phyloP scores from a whole-genome alignment of 2,329 filamentous ascomycete genomes.

The Curvularia sp. region DNA sequence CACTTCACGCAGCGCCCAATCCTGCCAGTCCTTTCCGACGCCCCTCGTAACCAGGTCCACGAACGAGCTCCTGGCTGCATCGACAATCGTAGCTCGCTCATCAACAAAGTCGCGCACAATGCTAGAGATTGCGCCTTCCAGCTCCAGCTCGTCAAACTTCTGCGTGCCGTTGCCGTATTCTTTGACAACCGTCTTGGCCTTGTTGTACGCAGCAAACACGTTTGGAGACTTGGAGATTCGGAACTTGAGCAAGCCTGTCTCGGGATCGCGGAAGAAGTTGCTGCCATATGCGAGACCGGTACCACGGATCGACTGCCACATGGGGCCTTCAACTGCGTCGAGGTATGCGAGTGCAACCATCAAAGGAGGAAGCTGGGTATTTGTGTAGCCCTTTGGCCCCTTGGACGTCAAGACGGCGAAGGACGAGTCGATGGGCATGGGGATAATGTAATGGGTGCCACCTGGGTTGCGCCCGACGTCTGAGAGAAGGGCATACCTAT shows the following conservation, averaged over 20 bases:
- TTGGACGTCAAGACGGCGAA: slow-evolving; percentile 79
- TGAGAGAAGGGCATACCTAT: slow-evolving; percentile 74
- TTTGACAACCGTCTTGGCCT: slow-evolving; percentile 75
- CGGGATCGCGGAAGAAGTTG: slow-evolving; percentile 77
- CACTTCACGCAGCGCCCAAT: slow-evolving; percentile 77
- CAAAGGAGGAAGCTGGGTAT: slow-evolving; percentile 81
- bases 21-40: slow-evolving; percentile 78
- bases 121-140: slow-evolving; percentile 88
- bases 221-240: slow-evolving; percentile 90
- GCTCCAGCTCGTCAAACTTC: slow-evolving; percentile 77
- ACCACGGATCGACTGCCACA: slow-evolving; percentile 92
- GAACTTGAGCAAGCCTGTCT: slow-evolving; percentile 82
- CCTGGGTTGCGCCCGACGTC: slow-evolving; percentile 78
- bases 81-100: slow-evolving; percentile 83
- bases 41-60: slow-evolving; percentile 79
- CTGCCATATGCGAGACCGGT: slow-evolving; percentile 93
- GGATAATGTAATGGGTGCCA: slow-evolving; percentile 77
- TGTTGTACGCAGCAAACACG: slow-evolving; percentile 82
- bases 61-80: slow-evolving; percentile 84
- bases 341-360: slow-evolving; percentile 91
- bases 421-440: slow-evolving; percentile 92
- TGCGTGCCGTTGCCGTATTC: slow-evolving; percentile 75
- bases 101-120: slow-evolving; percentile 88
- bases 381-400: slow-evolving; percentile 76
- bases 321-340: slow-evolving; percentile 89